Percentiles rank a stretch among this genome's conserved stretches.
These are phyloP conservation scores for Rhypophila decipiens DNA, from an alignment of 495 filamentous ascomycete species.

Conservation along the genomic window DNA sequence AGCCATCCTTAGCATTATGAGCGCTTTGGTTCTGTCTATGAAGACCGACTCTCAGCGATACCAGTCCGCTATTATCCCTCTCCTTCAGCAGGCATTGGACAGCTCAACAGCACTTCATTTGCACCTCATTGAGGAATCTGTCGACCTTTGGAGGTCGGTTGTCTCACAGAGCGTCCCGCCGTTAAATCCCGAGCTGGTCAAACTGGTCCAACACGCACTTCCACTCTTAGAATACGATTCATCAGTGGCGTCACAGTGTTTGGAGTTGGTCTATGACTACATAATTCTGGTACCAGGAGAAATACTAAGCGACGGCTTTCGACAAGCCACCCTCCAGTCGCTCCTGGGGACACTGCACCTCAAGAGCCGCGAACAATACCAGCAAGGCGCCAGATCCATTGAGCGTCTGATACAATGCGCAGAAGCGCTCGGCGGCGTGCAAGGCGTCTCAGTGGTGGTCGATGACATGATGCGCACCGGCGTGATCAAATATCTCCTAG, in stretches of 20 bases:
- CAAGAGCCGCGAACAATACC: conserved; percentile 59
- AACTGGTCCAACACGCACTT: conserved; percentile 61
- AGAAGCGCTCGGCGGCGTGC: conserved; percentile 58
- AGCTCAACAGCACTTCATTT: conserved; percentile 71
- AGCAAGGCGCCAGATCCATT: conserved; percentile 57
- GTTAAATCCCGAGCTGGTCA: conserved; percentile 57
- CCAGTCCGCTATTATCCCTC: conserved; percentile 65
- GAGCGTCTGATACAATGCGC: conserved; percentile 67
- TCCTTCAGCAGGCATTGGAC: conserved; percentile 72
- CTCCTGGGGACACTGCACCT: conserved; percentile 54
- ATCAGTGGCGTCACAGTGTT: conserved; percentile 40
- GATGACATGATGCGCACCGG: conserved; percentile 62
- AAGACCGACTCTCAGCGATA: conserved; percentile 65
- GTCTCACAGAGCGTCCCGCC: conserved; percentile 63
- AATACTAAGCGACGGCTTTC: conserved; percentile 60
- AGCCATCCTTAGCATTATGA: conserved; percentile 75
- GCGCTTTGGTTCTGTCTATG: conserved; percentile 72
- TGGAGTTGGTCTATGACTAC: conserved; percentile 68
- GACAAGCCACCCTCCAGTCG: conserved; percentile 48
- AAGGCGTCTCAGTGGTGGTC: conserved; percentile 58
- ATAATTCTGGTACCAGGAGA: conserved; percentile 68
- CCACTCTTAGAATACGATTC: conserved; percentile 66
- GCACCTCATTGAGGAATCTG: conserved; percentile 84
- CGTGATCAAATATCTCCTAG: conserved; percentile 59
- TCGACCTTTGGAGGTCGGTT: conserved; percentile 82